Base-by-base conservation (phyloP, 2,329 filamentous ascomycete species). In the Epichloe aotearoae region DNA sequence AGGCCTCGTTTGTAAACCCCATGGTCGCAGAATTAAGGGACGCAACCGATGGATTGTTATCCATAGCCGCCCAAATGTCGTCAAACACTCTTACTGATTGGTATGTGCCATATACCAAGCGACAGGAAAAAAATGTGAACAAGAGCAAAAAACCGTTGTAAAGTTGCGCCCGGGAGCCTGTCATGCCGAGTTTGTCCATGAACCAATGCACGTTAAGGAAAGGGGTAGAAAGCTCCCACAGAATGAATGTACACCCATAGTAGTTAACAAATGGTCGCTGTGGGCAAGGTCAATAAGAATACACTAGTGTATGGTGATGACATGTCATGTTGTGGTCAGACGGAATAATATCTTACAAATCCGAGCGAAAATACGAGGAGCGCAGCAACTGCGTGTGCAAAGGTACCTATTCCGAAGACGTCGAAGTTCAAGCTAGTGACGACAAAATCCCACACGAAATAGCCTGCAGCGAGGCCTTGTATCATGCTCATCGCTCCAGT, bases 161-260 rank as follows among this genome's bases (percentile, higher is more conserved):
- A 30, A 90, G 75, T 69, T 93, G 88, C 23, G 80, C 67, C 49
- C 73, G 74, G 19, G 83, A 82, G 37, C 88, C 88, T 0, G 88
- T 93, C 74, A 88, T 82, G 60, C 80, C 77, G 53, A 91, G 72
- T 71, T 94, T 94, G 69, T 94, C 88, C 68, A 86, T 87, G 72
- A 93, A 93, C 88, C 88, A 94, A 72, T 94, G 88, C 63, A 91
- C 78, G 64, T 94, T 94, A 52, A 93, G 75, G 66, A 93, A 90
- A 7, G 87, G 86, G 4, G 84, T 86, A 26, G 86, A 90, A 39
- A 94, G 77, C 67, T 94, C 88, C 78, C 89, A 94, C 52, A 93
- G 82, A 60, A 94, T 87, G 67, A 94, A 94, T 53, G 80, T 80
- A 51, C 78, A 77, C 51, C 79, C 84, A 67, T 93, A 94, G 71